A percentile compares a stretch with the other conserved stretches of the same genome.
Conservation (phyloP, 2,329 filamentous ascomycete species). For the Fusarium vanettenii region DNA sequence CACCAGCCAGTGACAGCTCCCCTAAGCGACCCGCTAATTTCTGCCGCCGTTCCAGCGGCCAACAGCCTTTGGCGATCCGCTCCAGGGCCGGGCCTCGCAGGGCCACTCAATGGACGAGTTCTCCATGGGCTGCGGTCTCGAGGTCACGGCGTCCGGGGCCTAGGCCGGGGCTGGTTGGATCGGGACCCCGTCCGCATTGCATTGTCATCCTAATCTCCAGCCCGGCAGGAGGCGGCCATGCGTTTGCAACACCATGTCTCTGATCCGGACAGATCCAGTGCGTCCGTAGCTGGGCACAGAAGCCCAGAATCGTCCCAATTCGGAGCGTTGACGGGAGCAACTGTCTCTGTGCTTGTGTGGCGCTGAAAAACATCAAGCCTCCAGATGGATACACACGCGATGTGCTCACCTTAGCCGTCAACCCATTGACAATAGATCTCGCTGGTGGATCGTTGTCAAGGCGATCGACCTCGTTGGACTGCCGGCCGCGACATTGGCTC, state of each 20-base stretch:
- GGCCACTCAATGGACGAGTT: conserved; percentile 14
- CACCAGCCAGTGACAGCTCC: conserved; percentile 15
- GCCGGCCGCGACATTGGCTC: not conserved
- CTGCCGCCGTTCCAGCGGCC: conserved; percentile 22
- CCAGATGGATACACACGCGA: not conserved
- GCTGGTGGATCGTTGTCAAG: conserved; percentile 27
- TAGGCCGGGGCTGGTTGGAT: conserved; percentile 28
- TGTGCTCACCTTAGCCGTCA: conserved; percentile 11
- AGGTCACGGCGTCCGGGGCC: conserved; percentile 25
- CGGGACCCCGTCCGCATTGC: conserved; percentile 13
- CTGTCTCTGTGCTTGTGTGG: not conserved
- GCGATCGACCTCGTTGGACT: conserved; percentile 4
- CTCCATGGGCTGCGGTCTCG: not conserved
- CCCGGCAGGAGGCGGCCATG: conserved; percentile 5
- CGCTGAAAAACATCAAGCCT: conserved; percentile 9
- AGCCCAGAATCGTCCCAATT: not conserved
- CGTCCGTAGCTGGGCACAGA: not conserved
- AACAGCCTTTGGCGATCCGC: conserved; percentile 31
- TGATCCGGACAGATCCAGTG: conserved; percentile 1
- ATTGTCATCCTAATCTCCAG: conserved; percentile 24
- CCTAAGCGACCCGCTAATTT: conserved; percentile 30
- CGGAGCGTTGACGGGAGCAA: conserved; percentile 2
- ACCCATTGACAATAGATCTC: not conserved
- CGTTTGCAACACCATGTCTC: conserved; percentile 21
- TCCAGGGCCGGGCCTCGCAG: conserved; percentile 22